A percentile compares a stretch with the other conserved stretches of the same genome.
phyloP scores from a whole-genome alignment of 768 basidiomycete genomes.

The Panaeolus papilionaceus region DNA sequence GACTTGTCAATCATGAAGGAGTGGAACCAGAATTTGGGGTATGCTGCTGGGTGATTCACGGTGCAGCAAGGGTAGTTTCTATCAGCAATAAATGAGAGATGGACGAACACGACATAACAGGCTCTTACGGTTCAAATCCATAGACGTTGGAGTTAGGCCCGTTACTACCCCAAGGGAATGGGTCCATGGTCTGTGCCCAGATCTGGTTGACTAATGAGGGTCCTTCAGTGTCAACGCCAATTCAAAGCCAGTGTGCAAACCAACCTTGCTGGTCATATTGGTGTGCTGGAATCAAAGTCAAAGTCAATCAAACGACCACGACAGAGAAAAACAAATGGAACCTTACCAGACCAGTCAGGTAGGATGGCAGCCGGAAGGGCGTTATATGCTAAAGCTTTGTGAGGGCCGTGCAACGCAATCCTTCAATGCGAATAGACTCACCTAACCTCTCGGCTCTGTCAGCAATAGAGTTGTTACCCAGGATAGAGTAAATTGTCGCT shows the following conservation, averaged over 20 bases:
- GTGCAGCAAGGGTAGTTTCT: slow-evolving; percentile 54
- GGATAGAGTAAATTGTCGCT: slow-evolving; percentile 46
- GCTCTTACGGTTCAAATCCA: slow-evolving; percentile 46
- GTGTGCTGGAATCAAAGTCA: slow-evolving; percentile 33
- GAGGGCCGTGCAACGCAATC: background rate
- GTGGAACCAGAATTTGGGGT: slow-evolving; percentile 51
- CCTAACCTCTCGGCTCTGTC: slow-evolving; percentile 48
- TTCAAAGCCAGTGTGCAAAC: background rate
- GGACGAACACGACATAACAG: background rate
- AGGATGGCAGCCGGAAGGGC: slow-evolving; percentile 46
- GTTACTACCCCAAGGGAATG: slow-evolving; percentile 44
- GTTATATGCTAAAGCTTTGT: slow-evolving; percentile 39
- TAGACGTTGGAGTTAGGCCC: slow-evolving; percentile 48
- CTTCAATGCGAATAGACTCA: slow-evolving; percentile 12
- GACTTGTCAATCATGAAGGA: slow-evolving; percentile 41
- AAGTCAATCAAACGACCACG: background rate
- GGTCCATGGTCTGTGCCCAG: slow-evolving; percentile 46
- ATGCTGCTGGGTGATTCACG: slow-evolving; percentile 48
- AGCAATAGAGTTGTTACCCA: slow-evolving; percentile 48
- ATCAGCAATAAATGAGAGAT: background rate
- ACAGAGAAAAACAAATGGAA: background rate
- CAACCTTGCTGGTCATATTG: slow-evolving; percentile 51
- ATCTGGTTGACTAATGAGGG: slow-evolving; percentile 43
- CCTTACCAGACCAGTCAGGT: slow-evolving; percentile 44
- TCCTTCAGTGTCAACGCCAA: background rate